Evolutionary conservation across 441 rosid species (phyloP), one percentile per base, ranked within the genome.

Genomic region (Lepidium campestre): DNA sequence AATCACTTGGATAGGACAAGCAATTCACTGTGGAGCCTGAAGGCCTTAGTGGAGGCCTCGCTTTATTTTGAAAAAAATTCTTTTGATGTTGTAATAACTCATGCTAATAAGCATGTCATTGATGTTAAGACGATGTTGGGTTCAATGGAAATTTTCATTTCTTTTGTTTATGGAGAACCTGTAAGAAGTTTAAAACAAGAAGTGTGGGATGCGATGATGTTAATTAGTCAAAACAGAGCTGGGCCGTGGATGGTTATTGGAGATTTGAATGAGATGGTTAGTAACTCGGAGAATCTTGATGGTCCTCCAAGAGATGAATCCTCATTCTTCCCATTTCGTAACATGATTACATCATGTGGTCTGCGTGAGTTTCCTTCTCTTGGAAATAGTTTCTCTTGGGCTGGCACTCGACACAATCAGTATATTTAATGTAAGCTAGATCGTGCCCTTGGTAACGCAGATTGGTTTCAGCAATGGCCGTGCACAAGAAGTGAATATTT

Each of bases 171-270:
- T 6, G 44, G 17, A 4, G 44, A 39, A 13, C 22, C 11, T 2
- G 44, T 39, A 0, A 13, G 3, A 2, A 13, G 2, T 4, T 15
- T 5, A 0, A 14, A 9, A 1, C 44, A 39, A 5, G 18, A 0
- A 0, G 22, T 42, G 0, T 42, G 47, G 22, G 47, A 35, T 1
- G 4, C 10, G 0, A 0, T 35, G 12, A 10, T 11, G 12, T 0
- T 0, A 10, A 35, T 35, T 10, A 0, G 11, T 0, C 1, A 6
- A 0, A 2, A 7, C 3, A 22, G 1, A 0, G 5, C 22, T 42
- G 47, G 22, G 3, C 10, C 3, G 47, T 42, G 0, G n/a, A n/a
- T n/a, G n/a, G n/a, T n/a, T n/a, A n/a, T 20, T 42, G 4, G 22
- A 22, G 47, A 42, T 8, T 0, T 42, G 1, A 42, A 42, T 9